Percentiles rank a stretch among this genome's conserved stretches.
These are phyloP conservation scores for Populus pruinosa DNA, from an alignment of 345 rosid genomes.

Conservation along the genomic window DNA sequence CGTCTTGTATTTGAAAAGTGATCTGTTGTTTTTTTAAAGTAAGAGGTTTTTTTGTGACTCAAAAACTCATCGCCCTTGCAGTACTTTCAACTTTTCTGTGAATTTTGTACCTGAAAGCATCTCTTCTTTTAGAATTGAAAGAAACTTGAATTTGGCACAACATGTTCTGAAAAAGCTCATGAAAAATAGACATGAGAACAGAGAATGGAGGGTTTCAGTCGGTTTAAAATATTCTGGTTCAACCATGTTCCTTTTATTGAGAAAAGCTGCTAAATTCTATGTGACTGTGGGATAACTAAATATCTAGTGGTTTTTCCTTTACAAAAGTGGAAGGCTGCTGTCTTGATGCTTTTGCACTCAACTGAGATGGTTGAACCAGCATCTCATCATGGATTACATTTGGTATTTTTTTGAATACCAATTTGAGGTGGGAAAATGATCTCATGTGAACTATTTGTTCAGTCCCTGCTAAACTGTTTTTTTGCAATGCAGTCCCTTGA, in stretches of 20 bases:
- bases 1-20: background rate
- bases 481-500: background rate
- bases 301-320: background rate
- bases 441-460: background rate
- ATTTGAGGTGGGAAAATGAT: background rate
- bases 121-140: background rate
- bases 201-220: background rate
- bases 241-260: no score
- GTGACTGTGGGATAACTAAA: background rate
- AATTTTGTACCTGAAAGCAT: background rate
- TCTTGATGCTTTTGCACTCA: background rate
- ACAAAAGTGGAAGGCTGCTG: background rate
- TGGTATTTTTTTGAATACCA: background rate
- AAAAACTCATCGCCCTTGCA: background rate
- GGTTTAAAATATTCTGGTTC: background rate
- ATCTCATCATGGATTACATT: background rate
- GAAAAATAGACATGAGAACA: no score
- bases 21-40: background rate
- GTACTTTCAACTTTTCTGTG: background rate
- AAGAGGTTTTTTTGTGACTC: background rate
- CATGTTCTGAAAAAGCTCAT: background rate
- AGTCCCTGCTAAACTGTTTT: background rate
- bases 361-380: background rate
- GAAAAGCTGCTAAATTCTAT: background rate
- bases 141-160: background rate